Base-by-base conservation (phyloP, 2,329 filamentous ascomycete genomes). In the Hortaea werneckii region DNA sequence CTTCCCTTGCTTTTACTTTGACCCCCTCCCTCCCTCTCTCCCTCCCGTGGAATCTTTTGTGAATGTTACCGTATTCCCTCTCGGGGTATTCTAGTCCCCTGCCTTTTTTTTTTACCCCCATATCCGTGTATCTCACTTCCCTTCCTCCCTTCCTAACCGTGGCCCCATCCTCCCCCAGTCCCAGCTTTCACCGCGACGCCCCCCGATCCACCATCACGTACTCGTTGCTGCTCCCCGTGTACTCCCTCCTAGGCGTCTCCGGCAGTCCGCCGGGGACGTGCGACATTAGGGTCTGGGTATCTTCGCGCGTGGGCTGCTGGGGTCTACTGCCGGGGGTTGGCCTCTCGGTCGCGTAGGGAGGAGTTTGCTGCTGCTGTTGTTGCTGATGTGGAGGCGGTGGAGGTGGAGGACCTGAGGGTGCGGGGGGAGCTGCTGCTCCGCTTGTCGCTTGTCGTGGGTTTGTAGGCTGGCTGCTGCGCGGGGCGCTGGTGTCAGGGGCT, bases 161-260 rank as follows among this genome's bases (percentile, higher is more conserved):
- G 20, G 20, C 20, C 20, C n/a, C n/a, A n/a, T n/a, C n/a, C n/a
- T n/a, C n/a, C 20, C 20, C 20, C 2, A 20, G 4, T 20, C 20
- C 20, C 20, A 2, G 20, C 20, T 20, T 20, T 20, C 20, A 20
- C 20, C 20, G 20, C 20, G 20, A 20, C 37, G 37, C 9, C 9
- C 40, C 40, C 29, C 35, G 50, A 28, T 63, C 57, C 34, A 62
- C 58, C 57, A 62, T 59, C 6, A 61, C 59, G 44, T 63, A 63
- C 37, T 63, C 60, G 30, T 52, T 53, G 35, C 44, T 39, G 20
- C 20, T 20, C 9, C 45, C 50, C 45, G 43, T 57, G 29, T 51
- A 47, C 13, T 52, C 45, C 40, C 53, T 46, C 34, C 43, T 45
- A 37, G 54, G 52, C n/a, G 49, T 50, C 20, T 48, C 45, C 29